phyloP scores from a whole-genome alignment of 78 protist species.

The Cavenderia fasciculata region DNA sequence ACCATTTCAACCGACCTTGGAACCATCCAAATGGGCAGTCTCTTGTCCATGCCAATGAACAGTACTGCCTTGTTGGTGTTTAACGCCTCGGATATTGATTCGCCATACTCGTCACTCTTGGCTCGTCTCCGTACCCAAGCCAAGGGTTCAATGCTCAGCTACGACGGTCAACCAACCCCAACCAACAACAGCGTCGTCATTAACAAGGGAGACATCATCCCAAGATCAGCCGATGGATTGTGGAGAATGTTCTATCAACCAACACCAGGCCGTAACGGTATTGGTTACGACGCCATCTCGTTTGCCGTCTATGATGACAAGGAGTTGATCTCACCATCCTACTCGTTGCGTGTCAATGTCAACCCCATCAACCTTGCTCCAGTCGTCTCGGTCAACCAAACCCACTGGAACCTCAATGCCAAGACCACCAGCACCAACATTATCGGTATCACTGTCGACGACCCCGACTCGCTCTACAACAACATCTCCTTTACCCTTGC shows the following conservation, averaged over 20 bases:
- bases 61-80: not conserved
- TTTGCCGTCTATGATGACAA: not conserved
- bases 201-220: too few relatives aligned
- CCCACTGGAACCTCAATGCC: not conserved
- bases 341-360: not conserved
- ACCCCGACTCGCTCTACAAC: conserved; percentile 12
- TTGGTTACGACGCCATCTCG: not conserved
- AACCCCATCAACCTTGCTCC: conserved; percentile 10
- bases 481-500: not conserved
- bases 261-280: not conserved
- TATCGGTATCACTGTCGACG: not conserved
- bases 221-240: conserved; percentile 17
- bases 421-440: not conserved
- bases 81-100: not conserved
- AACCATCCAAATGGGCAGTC: too few relatives aligned
- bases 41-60: not conserved
- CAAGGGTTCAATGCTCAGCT: too few relatives aligned
- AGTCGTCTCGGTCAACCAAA: not conserved
- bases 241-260: not conserved
- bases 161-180: too few relatives aligned
- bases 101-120: conserved; percentile 7
- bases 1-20: not conserved
- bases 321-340: not conserved
- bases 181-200: too few relatives aligned
- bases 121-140: too few relatives aligned